Base-by-base conservation (phyloP, 805 yeast genomes). In the Kluyveromyces starmeri region DNA sequence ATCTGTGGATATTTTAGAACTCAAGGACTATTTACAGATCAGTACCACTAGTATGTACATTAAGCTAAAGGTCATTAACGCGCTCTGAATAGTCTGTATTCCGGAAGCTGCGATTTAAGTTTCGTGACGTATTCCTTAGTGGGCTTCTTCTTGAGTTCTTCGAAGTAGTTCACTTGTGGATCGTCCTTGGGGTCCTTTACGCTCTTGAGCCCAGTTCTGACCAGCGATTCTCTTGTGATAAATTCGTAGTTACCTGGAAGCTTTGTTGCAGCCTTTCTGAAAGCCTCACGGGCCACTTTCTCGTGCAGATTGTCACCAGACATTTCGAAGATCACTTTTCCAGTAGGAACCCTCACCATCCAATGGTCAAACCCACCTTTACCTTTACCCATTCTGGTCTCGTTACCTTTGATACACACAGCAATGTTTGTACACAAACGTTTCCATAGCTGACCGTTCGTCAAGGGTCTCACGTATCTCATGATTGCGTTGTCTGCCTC, bases 301-400 rank as follows among this genome's bases (percentile, higher is more conserved):
- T 84, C 95, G 59, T 92, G 97, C 47, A 89, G 70, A 42, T 72
- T 65, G 12, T 76, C 79, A 42, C 80, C 82, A 26, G 64, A 66
- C 53, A 88, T 75, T 64, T 92, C 98, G 53, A 88, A 85, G 15
- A 88, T 66, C 27, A 92, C 77, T 53, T 86, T 88, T 3, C 98
- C 98, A 0, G 96, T 88, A 26, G 97, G 94, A 10, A 92, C 92
- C 51, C 98, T 76, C 21, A 78, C 83, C 50, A 94, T 94, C 97
- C 97, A 92, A 65, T 85, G 92, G 51, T 85, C 95, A 55, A 92
- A 89, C 0, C 88, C 80, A 62, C 98, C 98, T 63, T 92, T 92
- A 67, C 98, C 98, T 61, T 92, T 92, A 68, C 98, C 98, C 98
- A 92, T 92, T 78, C 98, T 92, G 8, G 96, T 85, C 59, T 92